Evolutionary conservation across 1,284 basidiomycete species (phyloP), one percentile per base, ranked within the genome.

Genomic region (Coniferiporia weirii): DNA sequence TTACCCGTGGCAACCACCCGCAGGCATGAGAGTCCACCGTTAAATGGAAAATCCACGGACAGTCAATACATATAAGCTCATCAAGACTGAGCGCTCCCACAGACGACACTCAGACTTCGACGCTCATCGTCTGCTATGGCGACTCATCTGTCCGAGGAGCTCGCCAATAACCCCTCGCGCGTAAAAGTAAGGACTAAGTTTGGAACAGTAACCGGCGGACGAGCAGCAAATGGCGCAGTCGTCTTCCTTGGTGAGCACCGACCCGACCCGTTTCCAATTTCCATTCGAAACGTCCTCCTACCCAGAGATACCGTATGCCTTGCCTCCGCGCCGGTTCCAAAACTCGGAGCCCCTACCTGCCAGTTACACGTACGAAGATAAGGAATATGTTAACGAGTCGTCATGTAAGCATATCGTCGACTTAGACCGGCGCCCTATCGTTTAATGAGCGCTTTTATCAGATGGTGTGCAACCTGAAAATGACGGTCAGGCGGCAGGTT

Each of bases 221-320:
- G 82, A 44, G 80, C 84, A 6, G 69, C 64, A 15, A 87, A 85
- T 64, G 83, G 83, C 1, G 75, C 83, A 34, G 79, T 76, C 9
- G 80, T 80, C 15, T 88, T 87, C 67, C 73, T 89, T 44, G 86
- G 87, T 85, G 65, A 40, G 72, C 65, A 8, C 32, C 46, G n/a
- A 9, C 17, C 4, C 22, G 20, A 13, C 1, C 19, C 17, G n/a
- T 15, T 32, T 46, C 54, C 53, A 15, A 45, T 19, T 12, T n/a
- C 12, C 43, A 43, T 49, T 22, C 35, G 32, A 27, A 10, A 12
- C 22, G 40, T 15, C 38, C 38, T 15, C 8, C 38, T 20, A 44
- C 10, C 52, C 60, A 90, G 87, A 91, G 73, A 74, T 92, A 35
- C 88, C 89, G 0, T 91, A 88, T 66, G 87, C 83, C 1, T 69